These are phyloP conservation scores for Prunus armeniaca DNA, from an alignment of 306 rosid species.

Conservation along the genomic window DNA sequence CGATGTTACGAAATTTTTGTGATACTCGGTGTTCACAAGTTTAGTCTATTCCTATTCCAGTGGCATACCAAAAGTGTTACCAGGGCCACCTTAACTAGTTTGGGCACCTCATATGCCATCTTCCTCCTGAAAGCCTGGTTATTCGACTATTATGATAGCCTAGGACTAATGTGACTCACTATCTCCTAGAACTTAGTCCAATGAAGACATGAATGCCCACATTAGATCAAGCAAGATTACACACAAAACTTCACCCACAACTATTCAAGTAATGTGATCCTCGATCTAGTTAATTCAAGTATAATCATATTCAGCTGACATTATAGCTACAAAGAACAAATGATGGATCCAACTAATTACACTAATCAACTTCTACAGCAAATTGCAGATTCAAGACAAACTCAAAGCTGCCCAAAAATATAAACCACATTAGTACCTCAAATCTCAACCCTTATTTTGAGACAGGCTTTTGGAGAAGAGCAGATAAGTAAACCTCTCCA, in stretches of 20 bases:
- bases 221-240: not conserved
- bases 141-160: not conserved
- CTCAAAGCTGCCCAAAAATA: not conserved
- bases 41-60: not conserved
- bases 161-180: not conserved
- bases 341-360: not conserved
- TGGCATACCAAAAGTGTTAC: not conserved
- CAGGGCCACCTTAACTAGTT: not conserved
- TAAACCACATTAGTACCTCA: slow-evolving; percentile 18
- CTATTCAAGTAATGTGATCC: not conserved
- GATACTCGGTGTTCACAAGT: not conserved
- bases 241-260: not conserved
- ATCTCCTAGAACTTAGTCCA: not conserved
- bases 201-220: not conserved
- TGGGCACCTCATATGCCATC: not conserved
- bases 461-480: slow-evolving; percentile 79
- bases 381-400: not conserved
- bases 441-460: slow-evolving; percentile 45
- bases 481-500: slow-evolving; percentile 82
- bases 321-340: not conserved
- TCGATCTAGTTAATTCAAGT: not conserved
- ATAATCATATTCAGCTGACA: not conserved
- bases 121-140: not conserved
- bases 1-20: not conserved
- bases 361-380: not conserved